These are phyloP conservation scores for Rhizopogon roseolus DNA, from an alignment of 768 basidiomycete genomes.

Conservation along the genomic window DNA sequence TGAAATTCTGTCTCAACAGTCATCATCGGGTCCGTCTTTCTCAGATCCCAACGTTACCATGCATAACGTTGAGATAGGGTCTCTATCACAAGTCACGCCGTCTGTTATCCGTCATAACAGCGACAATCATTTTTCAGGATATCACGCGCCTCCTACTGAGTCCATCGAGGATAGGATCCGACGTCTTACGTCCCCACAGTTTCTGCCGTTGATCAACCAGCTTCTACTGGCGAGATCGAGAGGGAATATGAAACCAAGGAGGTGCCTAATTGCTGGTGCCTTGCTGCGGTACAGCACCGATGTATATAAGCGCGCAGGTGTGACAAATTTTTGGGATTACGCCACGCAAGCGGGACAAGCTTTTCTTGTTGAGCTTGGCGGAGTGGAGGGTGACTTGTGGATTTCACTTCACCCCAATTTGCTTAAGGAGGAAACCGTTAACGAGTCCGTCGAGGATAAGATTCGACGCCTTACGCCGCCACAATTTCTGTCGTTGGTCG, in stretches of 20 bases:
- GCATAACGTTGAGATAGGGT: not conserved
- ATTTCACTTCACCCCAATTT: constrained; percentile 23
- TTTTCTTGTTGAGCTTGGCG: constrained; percentile 23
- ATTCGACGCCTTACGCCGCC: constrained; percentile 10
- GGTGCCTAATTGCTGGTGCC: constrained; percentile 34
- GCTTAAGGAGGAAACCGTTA: constrained; percentile 5
- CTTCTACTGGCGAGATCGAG: constrained; percentile 20
- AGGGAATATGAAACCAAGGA: constrained; percentile 29
- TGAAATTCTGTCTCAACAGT: not conserved
- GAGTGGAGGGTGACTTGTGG: constrained; percentile 17
- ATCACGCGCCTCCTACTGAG: not conserved
- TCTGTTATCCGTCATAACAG: no score
- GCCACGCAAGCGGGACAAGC: constrained; percentile 18
- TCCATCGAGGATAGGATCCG: constrained; percentile 6
- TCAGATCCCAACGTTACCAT: not conserved
- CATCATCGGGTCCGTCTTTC: not conserved
- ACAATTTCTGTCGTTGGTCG: constrained; percentile 26
- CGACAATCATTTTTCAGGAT: constrained; percentile 1
- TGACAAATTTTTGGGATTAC: constrained; percentile 22
- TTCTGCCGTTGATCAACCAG: constrained; percentile 23
- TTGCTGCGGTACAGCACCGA: constrained; percentile 24
- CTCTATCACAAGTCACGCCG: no score
- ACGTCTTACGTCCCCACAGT: constrained; percentile 18
- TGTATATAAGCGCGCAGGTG: constrained; percentile 21
- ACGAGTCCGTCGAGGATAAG: not conserved